phyloP scores from a whole-genome alignment of 257 asterid species.

The Nicotiana benthamiana region DNA sequence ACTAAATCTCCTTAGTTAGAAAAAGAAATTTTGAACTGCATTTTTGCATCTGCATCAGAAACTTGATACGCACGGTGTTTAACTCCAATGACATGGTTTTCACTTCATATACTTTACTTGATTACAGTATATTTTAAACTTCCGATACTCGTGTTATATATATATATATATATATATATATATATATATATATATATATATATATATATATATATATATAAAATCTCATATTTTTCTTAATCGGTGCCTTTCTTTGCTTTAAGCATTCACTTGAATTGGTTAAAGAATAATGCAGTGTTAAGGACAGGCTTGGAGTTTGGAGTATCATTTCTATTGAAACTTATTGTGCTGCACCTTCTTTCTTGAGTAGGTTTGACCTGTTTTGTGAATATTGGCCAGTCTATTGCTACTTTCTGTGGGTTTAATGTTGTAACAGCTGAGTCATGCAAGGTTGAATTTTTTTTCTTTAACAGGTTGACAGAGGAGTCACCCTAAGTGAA shows the following conservation, averaged over 20 bases:
- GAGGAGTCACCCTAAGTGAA: slow-evolving; percentile 71
- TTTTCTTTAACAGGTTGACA: slow-evolving; percentile 49
- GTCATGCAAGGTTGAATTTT: background rate
- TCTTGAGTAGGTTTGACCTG: background rate
- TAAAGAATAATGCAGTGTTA: background rate
- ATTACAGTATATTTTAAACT: background rate
- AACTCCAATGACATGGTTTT: background rate
- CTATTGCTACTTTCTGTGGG: background rate
- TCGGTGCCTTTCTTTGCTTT: background rate
- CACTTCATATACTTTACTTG: background rate
- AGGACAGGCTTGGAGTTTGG: background rate
- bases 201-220: background rate
- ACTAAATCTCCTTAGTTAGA: background rate
- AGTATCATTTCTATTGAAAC: background rate
- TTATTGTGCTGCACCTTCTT: too few relatives aligned
- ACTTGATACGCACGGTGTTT: background rate
- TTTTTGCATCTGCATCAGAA: background rate
- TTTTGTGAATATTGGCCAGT: background rate
- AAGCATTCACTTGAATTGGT: background rate
- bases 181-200: too few relatives aligned
- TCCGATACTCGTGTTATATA: background rate
- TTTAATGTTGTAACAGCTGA: background rate
- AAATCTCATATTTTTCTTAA: background rate
- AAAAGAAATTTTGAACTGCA: background rate
- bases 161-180: background rate